Conservation (phyloP, 257 asterid genomes). For the Fraxinus pennsylvanica region DNA sequence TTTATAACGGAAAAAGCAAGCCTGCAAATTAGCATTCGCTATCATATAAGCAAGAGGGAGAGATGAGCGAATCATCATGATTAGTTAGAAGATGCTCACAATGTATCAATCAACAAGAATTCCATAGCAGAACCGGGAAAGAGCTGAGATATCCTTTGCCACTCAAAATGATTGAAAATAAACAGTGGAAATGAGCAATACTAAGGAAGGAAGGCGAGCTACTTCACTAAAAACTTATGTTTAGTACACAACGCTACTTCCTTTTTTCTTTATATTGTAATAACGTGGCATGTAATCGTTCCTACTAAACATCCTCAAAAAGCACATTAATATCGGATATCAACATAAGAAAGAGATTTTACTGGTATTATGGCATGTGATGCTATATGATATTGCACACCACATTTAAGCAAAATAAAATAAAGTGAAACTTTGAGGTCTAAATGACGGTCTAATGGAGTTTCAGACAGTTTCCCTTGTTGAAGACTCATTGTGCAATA, state of each 20-base stretch:
- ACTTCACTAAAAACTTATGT: not conserved
- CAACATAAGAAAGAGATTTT: not conserved
- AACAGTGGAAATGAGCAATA: too few relatives aligned
- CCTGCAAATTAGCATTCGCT: conserved; percentile 43
- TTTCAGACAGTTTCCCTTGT: not conserved
- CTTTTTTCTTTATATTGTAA: not conserved
- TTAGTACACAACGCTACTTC: not conserved
- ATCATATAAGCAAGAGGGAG: not conserved
- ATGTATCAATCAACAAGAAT: conserved; percentile 3
- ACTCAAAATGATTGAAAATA: not conserved
- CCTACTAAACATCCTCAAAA: not conserved
- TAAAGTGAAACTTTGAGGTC: not conserved
- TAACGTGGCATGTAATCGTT: not conserved
- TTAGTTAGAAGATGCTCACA: not conserved
- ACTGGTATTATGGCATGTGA: not conserved
- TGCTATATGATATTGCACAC: not conserved
- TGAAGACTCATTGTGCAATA: not conserved
- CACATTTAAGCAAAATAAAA: not conserved
- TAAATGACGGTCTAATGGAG: not conserved
- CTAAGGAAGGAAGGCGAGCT: not conserved
- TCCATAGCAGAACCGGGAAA: not conserved
- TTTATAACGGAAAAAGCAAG: conserved; percentile 60
- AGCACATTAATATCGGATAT: not conserved
- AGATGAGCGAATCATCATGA: not conserved
- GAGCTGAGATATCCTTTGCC: not conserved